A percentile compares a stretch with the other conserved stretches of the same genome.
These are phyloP conservation scores for Monilinia polystroma DNA, from an alignment of 2,329 filamentous ascomycete genomes.

Conservation along the genomic window DNA sequence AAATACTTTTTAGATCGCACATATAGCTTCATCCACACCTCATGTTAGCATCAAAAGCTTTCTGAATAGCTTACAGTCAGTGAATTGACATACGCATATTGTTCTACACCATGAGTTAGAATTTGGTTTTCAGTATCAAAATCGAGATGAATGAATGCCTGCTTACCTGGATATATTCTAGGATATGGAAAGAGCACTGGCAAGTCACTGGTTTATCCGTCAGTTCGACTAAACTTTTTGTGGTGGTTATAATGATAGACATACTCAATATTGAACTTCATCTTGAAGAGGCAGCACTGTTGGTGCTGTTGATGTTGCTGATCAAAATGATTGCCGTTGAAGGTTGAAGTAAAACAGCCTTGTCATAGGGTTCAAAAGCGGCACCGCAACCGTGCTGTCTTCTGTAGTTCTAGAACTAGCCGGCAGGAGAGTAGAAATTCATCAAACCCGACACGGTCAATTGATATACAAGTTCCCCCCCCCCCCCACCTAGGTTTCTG, in stretches of 20 bases:
- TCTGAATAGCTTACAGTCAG: no score
- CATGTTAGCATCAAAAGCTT: constrained; percentile 24
- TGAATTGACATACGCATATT: constrained; percentile 57
- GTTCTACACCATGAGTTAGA: constrained; percentile 54
- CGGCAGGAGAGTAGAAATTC: neutral
- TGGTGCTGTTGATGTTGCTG: constrained; percentile 18
- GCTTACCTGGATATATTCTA: constrained; percentile 61
- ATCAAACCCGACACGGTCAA: neutral
- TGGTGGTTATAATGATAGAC: constrained; percentile 27
- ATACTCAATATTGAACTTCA: constrained; percentile 79
- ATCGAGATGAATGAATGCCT: neutral
- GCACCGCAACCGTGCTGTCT: constrained; percentile 7
- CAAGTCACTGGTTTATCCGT: constrained; percentile 53
- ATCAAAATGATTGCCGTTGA: constrained; percentile 2
- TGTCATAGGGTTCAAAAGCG: constrained; percentile 19
- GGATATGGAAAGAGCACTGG: constrained; percentile 74
- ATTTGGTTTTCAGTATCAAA: neutral
- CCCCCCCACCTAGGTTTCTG: no score
- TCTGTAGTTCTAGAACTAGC: neutral
- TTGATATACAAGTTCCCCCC: no score
- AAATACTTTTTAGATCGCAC: constrained; percentile 72
- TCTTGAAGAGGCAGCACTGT: constrained; percentile 43
- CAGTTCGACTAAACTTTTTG: constrained; percentile 20
- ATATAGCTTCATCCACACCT: constrained; percentile 57
- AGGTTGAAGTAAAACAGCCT: constrained; percentile 13